These are phyloP conservation scores for Neoboletus subvelutipes DNA, from an alignment of 768 basidiomycete species.

Conservation along the genomic window DNA sequence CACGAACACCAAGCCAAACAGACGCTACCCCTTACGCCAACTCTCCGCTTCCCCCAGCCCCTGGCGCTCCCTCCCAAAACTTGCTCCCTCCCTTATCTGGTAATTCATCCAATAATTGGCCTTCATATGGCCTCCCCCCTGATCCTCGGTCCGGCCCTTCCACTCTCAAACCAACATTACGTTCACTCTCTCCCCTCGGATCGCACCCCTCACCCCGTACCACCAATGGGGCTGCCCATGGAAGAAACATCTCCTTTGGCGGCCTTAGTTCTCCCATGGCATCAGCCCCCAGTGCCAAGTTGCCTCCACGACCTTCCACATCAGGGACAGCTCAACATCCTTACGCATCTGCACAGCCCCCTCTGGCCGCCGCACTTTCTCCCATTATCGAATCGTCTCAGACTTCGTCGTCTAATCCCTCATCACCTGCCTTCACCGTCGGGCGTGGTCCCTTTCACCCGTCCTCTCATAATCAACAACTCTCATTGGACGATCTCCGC, in stretches of 20 bases:
- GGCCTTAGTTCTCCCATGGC: slow-evolving; percentile 42
- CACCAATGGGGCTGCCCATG: slow-evolving; percentile 46
- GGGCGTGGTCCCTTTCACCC: slow-evolving; percentile 62
- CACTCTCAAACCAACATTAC: slow-evolving; percentile 41
- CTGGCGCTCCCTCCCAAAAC: slow-evolving; percentile 29
- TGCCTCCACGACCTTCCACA: slow-evolving; percentile 44
- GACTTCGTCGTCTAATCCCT: slow-evolving; percentile 33
- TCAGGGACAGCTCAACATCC: slow-evolving; percentile 51
- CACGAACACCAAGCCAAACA: slow-evolving; percentile 56
- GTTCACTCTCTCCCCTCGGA: slow-evolving; percentile 30
- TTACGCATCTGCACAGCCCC: slow-evolving; percentile 55
- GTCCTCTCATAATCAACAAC: slow-evolving; percentile 38
- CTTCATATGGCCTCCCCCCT: slow-evolving; percentile 53
- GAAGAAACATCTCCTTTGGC: slow-evolving; percentile 50
- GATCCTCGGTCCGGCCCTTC: slow-evolving; percentile 58
- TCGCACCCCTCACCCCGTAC: slow-evolving; percentile 37
- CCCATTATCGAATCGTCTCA: slow-evolving; percentile 71
- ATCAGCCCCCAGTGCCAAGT: slow-evolving; percentile 38
- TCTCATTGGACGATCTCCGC: slow-evolving; percentile 75
- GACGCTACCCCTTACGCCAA: slow-evolving; percentile 49
- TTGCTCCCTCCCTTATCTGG: slow-evolving; percentile 41
- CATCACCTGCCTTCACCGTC: slow-evolving; percentile 56
- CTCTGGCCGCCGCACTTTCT: slow-evolving; percentile 48
- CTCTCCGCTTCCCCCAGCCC: slow-evolving; percentile 44
- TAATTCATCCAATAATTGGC: slow-evolving; percentile 40